phyloP scores from a whole-genome alignment of 768 basidiomycete genomes.

The Suillus luteus region DNA sequence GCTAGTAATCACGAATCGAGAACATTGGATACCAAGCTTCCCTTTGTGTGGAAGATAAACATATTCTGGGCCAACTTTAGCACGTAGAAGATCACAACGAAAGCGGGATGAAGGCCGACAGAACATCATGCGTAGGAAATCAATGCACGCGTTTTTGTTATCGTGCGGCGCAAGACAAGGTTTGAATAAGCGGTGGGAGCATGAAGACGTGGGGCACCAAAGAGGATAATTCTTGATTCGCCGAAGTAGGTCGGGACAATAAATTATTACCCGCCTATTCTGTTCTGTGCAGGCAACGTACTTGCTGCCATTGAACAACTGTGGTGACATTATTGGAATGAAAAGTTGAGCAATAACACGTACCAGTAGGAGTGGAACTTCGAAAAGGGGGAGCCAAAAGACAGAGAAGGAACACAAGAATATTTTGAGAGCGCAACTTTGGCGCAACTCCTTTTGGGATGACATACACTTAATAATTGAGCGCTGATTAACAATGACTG shows the following conservation, averaged over 20 bases:
- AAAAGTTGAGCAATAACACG: too few species aligned
- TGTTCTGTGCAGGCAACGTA: not conserved
- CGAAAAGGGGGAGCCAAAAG: not conserved
- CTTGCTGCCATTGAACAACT: not conserved
- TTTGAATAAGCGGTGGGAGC: constrained; percentile 2
- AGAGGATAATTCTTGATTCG: constrained; percentile 2
- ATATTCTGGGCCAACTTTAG: not conserved
- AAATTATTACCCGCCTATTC: not conserved
- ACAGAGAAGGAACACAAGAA: not conserved
- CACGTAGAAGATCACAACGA: not conserved
- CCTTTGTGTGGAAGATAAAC: not conserved
- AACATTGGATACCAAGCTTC: not conserved
- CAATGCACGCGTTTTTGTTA: not conserved
- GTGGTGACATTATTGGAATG: not conserved
- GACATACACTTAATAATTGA: not conserved
- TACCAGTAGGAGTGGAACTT: not conserved
- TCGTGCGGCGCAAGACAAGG: not conserved
- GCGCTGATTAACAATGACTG: not conserved
- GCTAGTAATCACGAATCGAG: not conserved
- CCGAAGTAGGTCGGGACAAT: not conserved
- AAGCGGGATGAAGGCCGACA: not conserved
- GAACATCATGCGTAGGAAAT: not conserved
- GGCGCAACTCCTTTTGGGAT: constrained; percentile 5
- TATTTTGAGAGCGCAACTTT: constrained; percentile 6
- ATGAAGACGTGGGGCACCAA: not conserved